A percentile compares a stretch with the other conserved stretches of the same genome.
These are phyloP conservation scores for Corylus americana DNA, from an alignment of 306 rosid genomes.

Conservation along the genomic window DNA sequence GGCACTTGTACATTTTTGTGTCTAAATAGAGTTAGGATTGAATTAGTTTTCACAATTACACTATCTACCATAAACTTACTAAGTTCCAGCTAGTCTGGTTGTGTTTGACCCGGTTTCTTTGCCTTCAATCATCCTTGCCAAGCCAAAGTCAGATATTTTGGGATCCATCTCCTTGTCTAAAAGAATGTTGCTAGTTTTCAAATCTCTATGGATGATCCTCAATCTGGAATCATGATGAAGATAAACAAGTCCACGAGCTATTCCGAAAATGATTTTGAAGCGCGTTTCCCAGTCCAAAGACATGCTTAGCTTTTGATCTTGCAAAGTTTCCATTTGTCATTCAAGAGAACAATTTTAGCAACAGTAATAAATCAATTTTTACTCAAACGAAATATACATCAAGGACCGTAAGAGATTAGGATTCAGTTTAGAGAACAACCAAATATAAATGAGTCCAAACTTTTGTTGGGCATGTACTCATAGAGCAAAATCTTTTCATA, in stretches of 20 bases:
- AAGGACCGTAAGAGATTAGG: background rate
- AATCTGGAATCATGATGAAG: slow-evolving; percentile 41
- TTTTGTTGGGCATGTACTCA: slow-evolving; percentile 53
- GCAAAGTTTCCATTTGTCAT: slow-evolving; percentile 1
- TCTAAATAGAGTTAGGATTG: background rate
- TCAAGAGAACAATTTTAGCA: background rate
- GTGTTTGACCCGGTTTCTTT: slow-evolving; percentile 37
- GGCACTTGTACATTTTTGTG: background rate
- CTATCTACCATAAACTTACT: slow-evolving; percentile 15
- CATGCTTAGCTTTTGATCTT: slow-evolving; percentile 29
- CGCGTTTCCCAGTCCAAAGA: slow-evolving; percentile 40
- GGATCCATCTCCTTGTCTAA: slow-evolving; percentile 37
- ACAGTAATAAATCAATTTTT: background rate
- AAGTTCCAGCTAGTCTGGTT: slow-evolving; percentile 30
- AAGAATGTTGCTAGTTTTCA: slow-evolving; percentile 42
- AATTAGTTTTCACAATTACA: background rate
- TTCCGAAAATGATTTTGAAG: slow-evolving; percentile 42
- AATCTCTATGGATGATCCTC: slow-evolving; percentile 38
- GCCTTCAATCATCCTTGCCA: slow-evolving; percentile 35
- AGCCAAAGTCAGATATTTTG: slow-evolving; percentile 42
- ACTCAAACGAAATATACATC: background rate
- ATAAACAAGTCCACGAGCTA: slow-evolving; percentile 31
- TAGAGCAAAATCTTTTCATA: slow-evolving; percentile 50
- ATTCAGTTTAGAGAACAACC: slow-evolving; percentile 24
- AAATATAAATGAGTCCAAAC: slow-evolving; percentile 50